A percentile compares a stretch with the other conserved stretches of the same genome.
These are phyloP conservation scores for Erigeron canadensis DNA, from an alignment of 129 eudicot species.

Conservation along the genomic window DNA sequence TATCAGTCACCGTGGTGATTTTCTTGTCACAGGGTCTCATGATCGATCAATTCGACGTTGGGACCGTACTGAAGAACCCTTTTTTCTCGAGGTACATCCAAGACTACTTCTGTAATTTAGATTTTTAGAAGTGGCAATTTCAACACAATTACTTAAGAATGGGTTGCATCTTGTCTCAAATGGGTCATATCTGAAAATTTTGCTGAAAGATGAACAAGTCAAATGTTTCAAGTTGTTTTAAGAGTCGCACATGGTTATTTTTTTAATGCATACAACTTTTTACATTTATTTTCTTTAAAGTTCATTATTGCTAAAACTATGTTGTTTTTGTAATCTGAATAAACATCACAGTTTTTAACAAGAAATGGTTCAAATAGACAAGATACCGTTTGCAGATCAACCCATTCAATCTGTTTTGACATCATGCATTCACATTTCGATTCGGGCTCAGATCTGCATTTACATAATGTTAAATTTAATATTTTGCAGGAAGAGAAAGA, in stretches of 20 bases:
- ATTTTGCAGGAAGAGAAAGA: constrained; percentile 90
- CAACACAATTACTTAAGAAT: background rate
- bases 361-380: background rate
- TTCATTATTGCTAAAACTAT: background rate
- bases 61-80: constrained; percentile 97
- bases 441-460: background rate
- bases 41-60: constrained; percentile 92
- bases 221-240: background rate
- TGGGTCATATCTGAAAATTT: background rate
- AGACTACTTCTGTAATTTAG: background rate
- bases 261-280: background rate
- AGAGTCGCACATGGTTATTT: background rate
- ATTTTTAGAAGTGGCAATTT: background rate
- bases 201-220: background rate
- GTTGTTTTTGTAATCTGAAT: background rate
- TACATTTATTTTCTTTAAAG: background rate
- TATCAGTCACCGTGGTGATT: constrained; percentile 93
- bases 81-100: constrained; percentile 75
- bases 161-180: background rate
- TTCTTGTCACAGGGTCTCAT: constrained; percentile 89
- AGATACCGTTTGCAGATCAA: background rate
- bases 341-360: no score
- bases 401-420: background rate
- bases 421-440: background rate
- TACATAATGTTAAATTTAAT: constrained; percentile 1